Evolutionary conservation across 2,329 filamentous ascomycete species (phyloP).

Genomic region (Pestalotiopsis sp.): DNA sequence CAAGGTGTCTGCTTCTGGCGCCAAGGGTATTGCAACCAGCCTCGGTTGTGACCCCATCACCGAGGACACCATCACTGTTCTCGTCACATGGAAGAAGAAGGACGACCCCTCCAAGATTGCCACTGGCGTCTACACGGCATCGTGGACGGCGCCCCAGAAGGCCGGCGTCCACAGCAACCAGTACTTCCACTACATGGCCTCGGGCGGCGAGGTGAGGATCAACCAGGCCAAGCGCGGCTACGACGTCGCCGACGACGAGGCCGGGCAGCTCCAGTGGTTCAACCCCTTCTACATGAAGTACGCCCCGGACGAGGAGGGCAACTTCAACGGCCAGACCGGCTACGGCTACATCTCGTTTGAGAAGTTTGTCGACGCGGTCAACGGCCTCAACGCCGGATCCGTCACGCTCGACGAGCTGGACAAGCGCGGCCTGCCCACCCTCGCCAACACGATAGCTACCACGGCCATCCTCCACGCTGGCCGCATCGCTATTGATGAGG

Average conservation of each 20-base stretch:
- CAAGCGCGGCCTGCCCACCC: constrained; percentile 77
- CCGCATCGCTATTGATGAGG: constrained; percentile 81
- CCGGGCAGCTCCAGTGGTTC: constrained; percentile 76
- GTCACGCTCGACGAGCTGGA: constrained; percentile 78
- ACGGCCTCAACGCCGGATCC: constrained; percentile 73
- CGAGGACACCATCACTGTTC: constrained; percentile 89
- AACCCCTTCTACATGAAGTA: constrained; percentile 98
- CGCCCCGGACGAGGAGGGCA: constrained; percentile 90
- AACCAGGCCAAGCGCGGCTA: constrained; percentile 95
- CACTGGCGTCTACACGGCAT: constrained; percentile 89
- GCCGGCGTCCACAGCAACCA: constrained; percentile 95
- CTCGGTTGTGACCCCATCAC: constrained; percentile 81
- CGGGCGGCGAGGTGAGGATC: constrained; percentile 81
- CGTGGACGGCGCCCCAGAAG: constrained; percentile 90
- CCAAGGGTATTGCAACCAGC: constrained; percentile 75
- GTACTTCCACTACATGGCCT: constrained; percentile 93
- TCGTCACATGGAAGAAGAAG: constrained; percentile 85
- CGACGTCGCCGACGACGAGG: constrained; percentile 84
- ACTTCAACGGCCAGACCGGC: constrained; percentile 87
- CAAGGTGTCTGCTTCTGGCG: constrained; percentile 76
- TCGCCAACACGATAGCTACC: constrained; percentile 88
- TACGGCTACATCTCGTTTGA: constrained; percentile 95
- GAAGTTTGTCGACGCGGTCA: constrained; percentile 91
- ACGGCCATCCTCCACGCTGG: constrained; percentile 92
- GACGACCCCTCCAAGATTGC: constrained; percentile 70